Percentiles rank a stretch among this genome's conserved stretches.
Evolutionary conservation across 1,284 basidiomycete species (phyloP).

Genomic region (Ceratobasidium sp.): DNA sequence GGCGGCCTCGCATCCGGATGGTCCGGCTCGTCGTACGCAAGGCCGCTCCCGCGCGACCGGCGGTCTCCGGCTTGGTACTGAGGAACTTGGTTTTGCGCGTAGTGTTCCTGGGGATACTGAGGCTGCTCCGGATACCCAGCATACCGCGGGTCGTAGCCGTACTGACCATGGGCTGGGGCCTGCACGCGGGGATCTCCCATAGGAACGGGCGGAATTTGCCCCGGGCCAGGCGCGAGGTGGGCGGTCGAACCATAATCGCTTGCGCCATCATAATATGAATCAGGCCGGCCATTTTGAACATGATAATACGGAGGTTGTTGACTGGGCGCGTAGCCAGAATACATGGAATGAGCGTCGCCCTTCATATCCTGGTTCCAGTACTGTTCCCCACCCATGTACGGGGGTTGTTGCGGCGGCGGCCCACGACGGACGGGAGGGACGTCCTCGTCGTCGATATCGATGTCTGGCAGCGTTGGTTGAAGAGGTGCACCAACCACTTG

Average conservation of each 20-base stretch:
- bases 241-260: constrained; percentile 40
- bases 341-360: constrained; percentile 31
- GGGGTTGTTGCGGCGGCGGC: constrained; percentile 6
- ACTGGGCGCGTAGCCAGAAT: constrained; percentile 16
- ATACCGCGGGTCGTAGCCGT: constrained; percentile 35
- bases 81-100: constrained; percentile 6
- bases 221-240: constrained; percentile 22
- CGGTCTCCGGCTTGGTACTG: constrained; percentile 38
- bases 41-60: constrained; percentile 35
- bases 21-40: constrained; percentile 34
- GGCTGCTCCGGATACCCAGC: constrained; percentile 13
- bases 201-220: constrained; percentile 24
- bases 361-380: constrained; percentile 28
- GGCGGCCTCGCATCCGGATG: not conserved
- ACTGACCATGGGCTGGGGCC: constrained; percentile 8
- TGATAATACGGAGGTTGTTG: constrained; percentile 15
- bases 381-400: constrained; percentile 8
- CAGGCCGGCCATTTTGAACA: constrained; percentile 28
- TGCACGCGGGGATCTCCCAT: constrained; percentile 36
- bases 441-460: constrained; percentile 82
- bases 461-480: constrained; percentile 95
- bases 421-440: constrained; percentile 17
- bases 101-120: constrained; percentile 20
- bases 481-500: constrained; percentile 84
- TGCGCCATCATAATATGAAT: constrained; percentile 38